Percentiles rank a stretch among this genome's conserved stretches.
These are phyloP conservation scores for Pleurotus cornucopiae DNA, from an alignment of 768 basidiomycete species.

Conservation along the genomic window DNA sequence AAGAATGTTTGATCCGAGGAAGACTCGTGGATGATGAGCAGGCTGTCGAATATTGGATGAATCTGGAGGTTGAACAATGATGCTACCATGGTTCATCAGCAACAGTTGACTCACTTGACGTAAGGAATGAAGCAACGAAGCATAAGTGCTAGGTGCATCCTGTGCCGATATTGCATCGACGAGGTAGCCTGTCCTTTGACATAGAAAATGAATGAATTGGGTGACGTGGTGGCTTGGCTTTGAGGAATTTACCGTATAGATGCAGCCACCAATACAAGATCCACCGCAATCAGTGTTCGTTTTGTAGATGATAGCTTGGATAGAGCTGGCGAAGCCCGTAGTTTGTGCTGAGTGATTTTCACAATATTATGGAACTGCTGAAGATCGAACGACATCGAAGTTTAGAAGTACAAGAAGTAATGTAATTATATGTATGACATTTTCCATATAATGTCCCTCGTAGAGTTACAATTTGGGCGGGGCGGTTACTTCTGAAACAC, in stretches of 20 bases:
- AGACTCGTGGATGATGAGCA: conserved; percentile 44
- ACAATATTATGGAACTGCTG: not conserved
- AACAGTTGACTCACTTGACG: conserved; percentile 25
- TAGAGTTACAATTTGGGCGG: too few species aligned
- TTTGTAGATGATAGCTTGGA: conserved; percentile 13
- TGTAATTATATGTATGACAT: too few species aligned
- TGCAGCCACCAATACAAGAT: conserved; percentile 38
- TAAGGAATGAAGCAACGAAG: conserved; percentile 32
- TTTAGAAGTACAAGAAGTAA: conserved; percentile 11
- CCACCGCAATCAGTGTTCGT: conserved; percentile 28
- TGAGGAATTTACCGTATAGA: conserved; percentile 32
- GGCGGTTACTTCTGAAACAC: conserved; percentile 43
- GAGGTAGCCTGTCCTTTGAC: conserved; percentile 41
- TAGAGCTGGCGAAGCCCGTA: conserved; percentile 10
- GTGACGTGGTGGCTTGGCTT: not conserved
- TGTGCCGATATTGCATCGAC: conserved; percentile 41
- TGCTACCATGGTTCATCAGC: not conserved
- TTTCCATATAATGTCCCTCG: too few species aligned
- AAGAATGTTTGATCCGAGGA: conserved; percentile 51
- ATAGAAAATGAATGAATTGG: not conserved
- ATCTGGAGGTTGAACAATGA: conserved; percentile 8
- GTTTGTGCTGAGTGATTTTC: conserved; percentile 10
- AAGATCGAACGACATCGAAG: conserved; percentile 33
- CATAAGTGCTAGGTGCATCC: conserved; percentile 29
- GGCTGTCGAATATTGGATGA: conserved; percentile 29